Evolutionary conservation across 1,139 yeast genomes (phyloP).

Genomic region (Saccharomyces hybrid): DNA sequence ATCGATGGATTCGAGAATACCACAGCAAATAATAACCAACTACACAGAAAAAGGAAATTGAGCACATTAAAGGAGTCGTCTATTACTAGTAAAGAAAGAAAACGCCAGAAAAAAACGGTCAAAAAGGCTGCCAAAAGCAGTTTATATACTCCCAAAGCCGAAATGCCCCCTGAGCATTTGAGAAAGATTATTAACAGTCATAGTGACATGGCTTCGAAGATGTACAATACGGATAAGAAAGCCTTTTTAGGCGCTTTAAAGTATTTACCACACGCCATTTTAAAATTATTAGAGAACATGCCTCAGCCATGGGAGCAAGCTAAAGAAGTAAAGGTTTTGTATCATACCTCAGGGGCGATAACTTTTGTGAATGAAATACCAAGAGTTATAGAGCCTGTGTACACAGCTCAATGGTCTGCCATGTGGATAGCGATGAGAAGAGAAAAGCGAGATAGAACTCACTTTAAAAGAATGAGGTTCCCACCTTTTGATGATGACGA

Average conservation of each 20-base stretch:
- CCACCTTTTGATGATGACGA: slow-evolving; percentile 98
- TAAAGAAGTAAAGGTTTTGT: slow-evolving; percentile 79
- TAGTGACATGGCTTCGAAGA: slow-evolving; percentile 74
- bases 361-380: slow-evolving; percentile 93
- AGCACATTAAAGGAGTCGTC: not conserved
- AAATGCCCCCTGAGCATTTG: slow-evolving; percentile 92
- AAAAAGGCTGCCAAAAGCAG: slow-evolving; percentile 34
- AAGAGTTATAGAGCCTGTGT: slow-evolving; percentile 84
- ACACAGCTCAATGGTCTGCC: slow-evolving; percentile 92
- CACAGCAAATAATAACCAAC: not conserved
- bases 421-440: slow-evolving; percentile 89
- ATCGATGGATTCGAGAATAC: not conserved
- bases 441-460: slow-evolving; percentile 84
- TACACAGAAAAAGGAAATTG: not conserved
- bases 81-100: slow-evolving; percentile 7
- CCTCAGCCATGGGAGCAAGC: slow-evolving; percentile 97
- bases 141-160: slow-evolving; percentile 56
- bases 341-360: slow-evolving; percentile 89
- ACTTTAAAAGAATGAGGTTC: slow-evolving; percentile 83
- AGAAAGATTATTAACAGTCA: slow-evolving; percentile 79
- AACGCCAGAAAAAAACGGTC: slow-evolving; percentile 21
- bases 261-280: slow-evolving; percentile 90
- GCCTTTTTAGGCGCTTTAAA: slow-evolving; percentile 86
- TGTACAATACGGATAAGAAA: slow-evolving; percentile 79
- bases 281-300: slow-evolving; percentile 87